A percentile compares a stretch with the other conserved stretches of the same genome.
phyloP scores from a whole-genome alignment of 805 yeast species.

The Candida yuanshanica region DNA sequence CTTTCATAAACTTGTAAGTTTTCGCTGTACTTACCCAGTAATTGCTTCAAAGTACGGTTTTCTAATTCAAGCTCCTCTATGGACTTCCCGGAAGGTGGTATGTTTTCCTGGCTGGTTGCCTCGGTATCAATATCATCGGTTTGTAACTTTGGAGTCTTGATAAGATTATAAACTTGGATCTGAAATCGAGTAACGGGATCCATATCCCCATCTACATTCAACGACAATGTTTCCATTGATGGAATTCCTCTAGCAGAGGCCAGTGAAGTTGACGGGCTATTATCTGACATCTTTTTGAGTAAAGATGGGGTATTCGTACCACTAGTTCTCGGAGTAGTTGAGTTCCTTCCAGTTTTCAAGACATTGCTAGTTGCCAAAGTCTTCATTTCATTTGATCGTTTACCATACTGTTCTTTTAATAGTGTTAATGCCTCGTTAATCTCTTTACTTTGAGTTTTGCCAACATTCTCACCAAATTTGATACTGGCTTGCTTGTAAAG shows the following conservation, averaged over 20 bases:
- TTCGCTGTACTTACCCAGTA: constrained; percentile 17
- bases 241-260: constrained; percentile 12
- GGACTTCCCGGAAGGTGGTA: constrained; percentile 17
- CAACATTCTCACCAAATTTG: constrained; percentile 25
- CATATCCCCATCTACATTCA: constrained; percentile 4
- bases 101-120: constrained; percentile 1
- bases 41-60: constrained; percentile 22
- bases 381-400: constrained; percentile 27
- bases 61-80: constrained; percentile 26
- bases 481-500: constrained; percentile 34
- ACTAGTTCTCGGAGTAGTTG: background rate
- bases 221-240: constrained; percentile 1
- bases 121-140: constrained; percentile 1
- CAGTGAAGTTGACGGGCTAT: constrained; percentile 6
- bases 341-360: constrained; percentile 1
- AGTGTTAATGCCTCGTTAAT: constrained; percentile 25
- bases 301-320: background rate
- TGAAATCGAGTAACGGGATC: constrained; percentile 21
- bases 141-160: constrained; percentile 15
- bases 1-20: constrained; percentile 19
- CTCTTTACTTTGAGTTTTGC: constrained; percentile 21
- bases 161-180: constrained; percentile 15
- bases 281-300: background rate
- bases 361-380: constrained; percentile 4
- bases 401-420: constrained; percentile 24